phyloP scores from a whole-genome alignment of 2,329 filamentous ascomycete genomes.

The Paracoccidioides brasiliensis region DNA sequence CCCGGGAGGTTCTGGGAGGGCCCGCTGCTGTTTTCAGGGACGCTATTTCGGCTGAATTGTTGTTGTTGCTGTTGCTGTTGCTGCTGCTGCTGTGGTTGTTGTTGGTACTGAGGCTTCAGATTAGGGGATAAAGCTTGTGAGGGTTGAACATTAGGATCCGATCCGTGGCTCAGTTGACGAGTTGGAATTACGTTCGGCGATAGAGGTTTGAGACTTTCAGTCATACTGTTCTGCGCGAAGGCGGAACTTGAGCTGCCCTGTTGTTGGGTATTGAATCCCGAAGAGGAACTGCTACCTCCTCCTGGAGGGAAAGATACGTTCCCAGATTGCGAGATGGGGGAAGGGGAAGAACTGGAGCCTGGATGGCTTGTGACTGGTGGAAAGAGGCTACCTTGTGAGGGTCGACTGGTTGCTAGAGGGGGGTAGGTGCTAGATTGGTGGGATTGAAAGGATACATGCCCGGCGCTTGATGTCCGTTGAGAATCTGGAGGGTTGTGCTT shows the following conservation, averaged over 20 bases:
- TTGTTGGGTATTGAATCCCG: constrained; percentile 18
- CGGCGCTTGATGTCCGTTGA: constrained; percentile 29
- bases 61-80: constrained; percentile 14
- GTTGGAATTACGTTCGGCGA: constrained; percentile 32
- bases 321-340: constrained; percentile 36
- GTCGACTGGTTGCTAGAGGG: constrained; percentile 46
- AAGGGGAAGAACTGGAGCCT: constrained; percentile 42
- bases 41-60: constrained; percentile 15
- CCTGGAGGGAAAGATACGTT: constrained; percentile 29
- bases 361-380: constrained; percentile 48
- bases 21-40: constrained; percentile 3
- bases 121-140: constrained; percentile 26
- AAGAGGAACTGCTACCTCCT: constrained; percentile 22
- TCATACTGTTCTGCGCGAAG: constrained; percentile 62
- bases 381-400: constrained; percentile 44
- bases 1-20: constrained; percentile 6
- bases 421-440: constrained; percentile 66
- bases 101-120: constrained; percentile 18
- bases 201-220: constrained; percentile 75
- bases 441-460: constrained; percentile 42
- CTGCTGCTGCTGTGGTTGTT: constrained; percentile 14
- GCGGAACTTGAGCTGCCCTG: constrained; percentile 40
- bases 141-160: constrained; percentile 24
- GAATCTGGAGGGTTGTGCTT: constrained; percentile 50
- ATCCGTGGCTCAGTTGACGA: constrained; percentile 24